phyloP scores from a whole-genome alignment of 495 filamentous ascomycete genomes.

The Penicillium odoratum region DNA sequence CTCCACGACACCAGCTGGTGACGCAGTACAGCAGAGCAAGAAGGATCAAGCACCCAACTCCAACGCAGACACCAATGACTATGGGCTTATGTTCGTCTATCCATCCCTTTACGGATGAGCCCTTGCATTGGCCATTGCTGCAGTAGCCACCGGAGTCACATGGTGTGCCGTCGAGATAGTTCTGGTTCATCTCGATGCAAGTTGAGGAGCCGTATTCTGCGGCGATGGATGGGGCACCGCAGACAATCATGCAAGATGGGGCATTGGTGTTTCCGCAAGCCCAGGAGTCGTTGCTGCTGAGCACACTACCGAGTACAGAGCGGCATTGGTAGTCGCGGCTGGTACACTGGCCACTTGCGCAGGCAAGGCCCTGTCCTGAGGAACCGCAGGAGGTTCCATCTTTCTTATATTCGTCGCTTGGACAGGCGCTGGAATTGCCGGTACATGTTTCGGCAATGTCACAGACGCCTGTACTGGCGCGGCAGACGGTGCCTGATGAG shows the following conservation, averaged over 20 bases:
- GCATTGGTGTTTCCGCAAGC: constrained; percentile 65
- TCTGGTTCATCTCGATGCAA: constrained; percentile 77
- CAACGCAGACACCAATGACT: constrained; percentile 70
- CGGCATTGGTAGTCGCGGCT: constrained; percentile 89
- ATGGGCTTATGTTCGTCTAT: constrained; percentile 69
- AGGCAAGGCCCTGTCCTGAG: constrained; percentile 58
- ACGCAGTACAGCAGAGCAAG: constrained; percentile 62
- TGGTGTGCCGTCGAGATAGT: constrained; percentile 90
- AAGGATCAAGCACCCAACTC: constrained; percentile 66
- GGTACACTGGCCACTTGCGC: constrained; percentile 94
- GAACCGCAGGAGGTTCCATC: constrained; percentile 72
- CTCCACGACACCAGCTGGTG: constrained; percentile 50
- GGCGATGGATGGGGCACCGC: constrained; percentile 70
- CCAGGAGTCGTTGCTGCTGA: constrained; percentile 73
- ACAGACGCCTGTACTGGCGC: constrained; percentile 72
- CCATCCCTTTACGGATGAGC: constrained; percentile 63
- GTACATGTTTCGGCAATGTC: constrained; percentile 83
- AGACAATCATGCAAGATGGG: constrained; percentile 70
- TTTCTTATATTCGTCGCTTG: constrained; percentile 62
- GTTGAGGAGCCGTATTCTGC: constrained; percentile 23
- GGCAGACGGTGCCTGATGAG: constrained; percentile 68
- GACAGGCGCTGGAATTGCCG: constrained; percentile 72
- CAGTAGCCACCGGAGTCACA: constrained; percentile 84
- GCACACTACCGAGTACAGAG: constrained; percentile 77
- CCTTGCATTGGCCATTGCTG: constrained; percentile 68